Base-by-base conservation (phyloP, 345 rosid species). In the Corymbia maculata region DNA sequence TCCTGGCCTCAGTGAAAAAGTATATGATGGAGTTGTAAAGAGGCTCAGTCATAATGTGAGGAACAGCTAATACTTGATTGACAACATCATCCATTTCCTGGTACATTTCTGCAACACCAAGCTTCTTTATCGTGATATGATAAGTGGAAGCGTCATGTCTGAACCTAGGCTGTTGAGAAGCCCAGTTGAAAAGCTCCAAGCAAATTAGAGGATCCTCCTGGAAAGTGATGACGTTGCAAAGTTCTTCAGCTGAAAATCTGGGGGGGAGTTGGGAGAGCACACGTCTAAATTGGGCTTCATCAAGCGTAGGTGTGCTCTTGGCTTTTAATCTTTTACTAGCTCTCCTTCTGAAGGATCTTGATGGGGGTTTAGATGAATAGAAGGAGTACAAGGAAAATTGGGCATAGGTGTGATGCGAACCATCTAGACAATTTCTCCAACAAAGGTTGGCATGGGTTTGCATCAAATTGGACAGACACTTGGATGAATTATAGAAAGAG, bases 51-150 rank as follows among this genome's bases (percentile, higher is more conserved):
- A 96, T 97, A 6, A 94, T 66, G 17, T 93, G 91, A 64, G 93
- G 93, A 92, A 94, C 91, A 0, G 95, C 95, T 45, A 96, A 96
- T 59, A 94, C 94, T 85, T 97, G 98, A 91, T 95, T 95, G 44
- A 97, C 98, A 55, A 97, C 92, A 88, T 89, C 92, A 86, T 97
- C 98, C 99, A 97, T 97, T 88, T 95, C 99, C 87, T 94, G 79
- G 79, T 96, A 97, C 97, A 97, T 92, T 91, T 95, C 92, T 2
- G 98, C 96, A 13, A 92, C 93, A 52, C 99, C 99, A 6, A 95
- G 98, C 95, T 94, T 97, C 93, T 95, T 93, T 75, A 96, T 94
- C 17, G 94, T 93, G 49, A 91, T 90, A 84, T 95, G 98, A 90
- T 94, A 96, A 85, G 98, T 92, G 42, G 90, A 93, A 26, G 89